phyloP scores from a whole-genome alignment of 2,329 filamentous ascomycete species.

The Penicillium sp. region DNA sequence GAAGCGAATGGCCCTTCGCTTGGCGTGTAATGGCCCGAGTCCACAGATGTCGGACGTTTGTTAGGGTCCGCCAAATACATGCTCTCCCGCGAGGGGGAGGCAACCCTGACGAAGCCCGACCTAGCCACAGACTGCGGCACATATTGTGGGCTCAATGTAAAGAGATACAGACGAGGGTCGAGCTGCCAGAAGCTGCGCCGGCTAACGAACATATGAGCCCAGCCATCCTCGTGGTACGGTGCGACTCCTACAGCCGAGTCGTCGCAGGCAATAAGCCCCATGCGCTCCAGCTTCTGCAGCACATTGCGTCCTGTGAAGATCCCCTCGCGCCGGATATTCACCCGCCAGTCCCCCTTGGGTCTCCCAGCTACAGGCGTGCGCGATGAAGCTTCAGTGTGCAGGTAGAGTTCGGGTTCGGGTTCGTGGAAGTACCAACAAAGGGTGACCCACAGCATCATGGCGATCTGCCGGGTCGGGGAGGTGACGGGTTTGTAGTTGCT shows the following conservation, averaged over 20 bases:
- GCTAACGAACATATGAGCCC: slow-evolving; percentile 82
- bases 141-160: slow-evolving; percentile 71
- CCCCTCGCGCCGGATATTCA: slow-evolving; percentile 85
- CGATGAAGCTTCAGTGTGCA: slow-evolving; percentile 67
- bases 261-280: slow-evolving; percentile 80
- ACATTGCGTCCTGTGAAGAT: slow-evolving; percentile 82
- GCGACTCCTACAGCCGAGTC: slow-evolving; percentile 75
- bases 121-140: slow-evolving; percentile 54
- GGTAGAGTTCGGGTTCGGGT: slow-evolving; percentile 67
- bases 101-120: slow-evolving; percentile 56
- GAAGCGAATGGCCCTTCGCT: slow-evolving; percentile 35
- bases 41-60: slow-evolving; percentile 13
- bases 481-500: slow-evolving; percentile 78
- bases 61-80: slow-evolving; percentile 21
- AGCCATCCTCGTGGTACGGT: slow-evolving; percentile 63
- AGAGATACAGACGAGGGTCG: slow-evolving; percentile 84
- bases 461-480: slow-evolving; percentile 85
- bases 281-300: slow-evolving; percentile 88
- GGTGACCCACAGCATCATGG: slow-evolving; percentile 95
- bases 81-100: slow-evolving; percentile 53
- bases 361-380: slow-evolving; percentile 71
- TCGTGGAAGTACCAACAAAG: slow-evolving; percentile 99
- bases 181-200: slow-evolving; percentile 89
- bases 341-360: slow-evolving; percentile 83
- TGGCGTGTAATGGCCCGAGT: slow-evolving; percentile 31